Conservation (phyloP, 2,329 filamentous ascomycete genomes). For the Colletotrichum sojae region DNA sequence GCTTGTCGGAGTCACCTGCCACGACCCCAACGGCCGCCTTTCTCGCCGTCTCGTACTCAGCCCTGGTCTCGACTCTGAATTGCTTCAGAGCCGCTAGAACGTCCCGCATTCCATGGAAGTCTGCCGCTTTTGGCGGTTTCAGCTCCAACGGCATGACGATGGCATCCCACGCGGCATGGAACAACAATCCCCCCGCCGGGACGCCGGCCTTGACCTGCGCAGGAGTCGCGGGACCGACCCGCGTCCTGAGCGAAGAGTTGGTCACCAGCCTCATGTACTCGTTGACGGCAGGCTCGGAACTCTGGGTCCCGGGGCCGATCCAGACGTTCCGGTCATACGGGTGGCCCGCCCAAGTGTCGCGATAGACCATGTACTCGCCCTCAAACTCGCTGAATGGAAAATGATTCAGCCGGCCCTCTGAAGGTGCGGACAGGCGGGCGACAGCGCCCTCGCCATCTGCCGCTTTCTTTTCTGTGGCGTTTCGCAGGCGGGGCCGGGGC, state of each 20-base stretch:
- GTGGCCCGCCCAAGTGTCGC: conserved; percentile 48
- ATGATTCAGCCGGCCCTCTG: conserved; percentile 45
- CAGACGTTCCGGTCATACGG: conserved; percentile 58
- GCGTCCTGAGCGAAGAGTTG: conserved; percentile 51
- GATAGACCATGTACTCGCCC: conserved; percentile 48
- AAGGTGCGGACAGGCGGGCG: conserved; percentile 31
- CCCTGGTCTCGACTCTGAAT: conserved; percentile 53
- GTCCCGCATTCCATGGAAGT: conserved; percentile 58
- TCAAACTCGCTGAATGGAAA: conserved; percentile 46
- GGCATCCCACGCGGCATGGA: conserved; percentile 66
- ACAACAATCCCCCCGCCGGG: conserved; percentile 61
- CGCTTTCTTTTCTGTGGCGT: conserved; percentile 32
- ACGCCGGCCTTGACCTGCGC: conserved; percentile 65
- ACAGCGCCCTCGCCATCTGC: conserved; percentile 13
- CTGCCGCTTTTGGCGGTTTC: conserved; percentile 46
- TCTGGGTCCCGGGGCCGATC: conserved; percentile 57
- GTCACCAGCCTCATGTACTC: conserved; percentile 64
- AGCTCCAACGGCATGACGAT: conserved; percentile 57
- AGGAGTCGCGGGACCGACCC: conserved; percentile 62
- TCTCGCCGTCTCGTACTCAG: conserved; percentile 45
- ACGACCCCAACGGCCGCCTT: conserved; percentile 25
- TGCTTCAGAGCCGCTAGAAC: conserved; percentile 58
- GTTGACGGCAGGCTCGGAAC: conserved; percentile 56
- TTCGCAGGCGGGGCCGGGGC: conserved; percentile 8
- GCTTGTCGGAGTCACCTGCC: too few relatives aligned